A percentile compares a stretch with the other conserved stretches of the same genome.
Conservation (phyloP, 352 stramenopile genomes). For the Globisporangium nagaii region DNA sequence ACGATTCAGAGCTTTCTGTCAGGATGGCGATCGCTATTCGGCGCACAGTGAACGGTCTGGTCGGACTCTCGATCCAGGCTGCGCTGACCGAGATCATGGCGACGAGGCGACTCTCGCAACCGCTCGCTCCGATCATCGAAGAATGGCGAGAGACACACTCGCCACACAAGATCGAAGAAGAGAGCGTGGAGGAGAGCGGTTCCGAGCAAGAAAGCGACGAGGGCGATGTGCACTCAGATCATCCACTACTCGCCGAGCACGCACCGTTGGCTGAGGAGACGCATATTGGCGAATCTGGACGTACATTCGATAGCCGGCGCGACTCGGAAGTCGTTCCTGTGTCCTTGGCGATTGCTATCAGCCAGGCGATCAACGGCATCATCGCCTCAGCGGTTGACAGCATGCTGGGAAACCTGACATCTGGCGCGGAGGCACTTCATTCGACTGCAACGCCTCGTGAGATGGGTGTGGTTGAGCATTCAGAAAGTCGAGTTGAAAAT, state of each 20-base stretch:
- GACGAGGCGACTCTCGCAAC: conserved; percentile 14
- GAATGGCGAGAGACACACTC: conserved; percentile 3
- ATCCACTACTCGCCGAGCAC: too few relatives aligned
- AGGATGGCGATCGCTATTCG: conserved; percentile 36
- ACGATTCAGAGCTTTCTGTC: conserved; percentile 17
- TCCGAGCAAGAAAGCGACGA: background rate
- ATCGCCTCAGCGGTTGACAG: conserved; percentile 23
- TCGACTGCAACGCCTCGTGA: background rate
- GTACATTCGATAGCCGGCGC: background rate
- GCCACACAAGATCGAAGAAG: background rate
- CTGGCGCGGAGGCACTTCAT: background rate
- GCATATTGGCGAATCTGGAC: background rate
- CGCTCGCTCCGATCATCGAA: conserved; percentile 14
- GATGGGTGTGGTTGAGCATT: too few relatives aligned
- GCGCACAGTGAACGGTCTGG: conserved; percentile 28
- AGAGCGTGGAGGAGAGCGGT: background rate
- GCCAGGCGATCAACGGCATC: conserved; percentile 21
- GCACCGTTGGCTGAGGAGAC: background rate
- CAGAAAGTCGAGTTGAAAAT: background rate
- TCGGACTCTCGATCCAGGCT: conserved; percentile 37
- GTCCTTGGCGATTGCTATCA: conserved; percentile 21
- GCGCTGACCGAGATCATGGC: conserved; percentile 24
- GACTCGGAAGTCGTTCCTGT: conserved; percentile 16
- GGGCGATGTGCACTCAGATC: background rate
- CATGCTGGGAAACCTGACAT: conserved; percentile 13